These are phyloP conservation scores for Alternaria incomplexa DNA, from an alignment of 2,329 filamentous ascomycete genomes.

Conservation along the genomic window DNA sequence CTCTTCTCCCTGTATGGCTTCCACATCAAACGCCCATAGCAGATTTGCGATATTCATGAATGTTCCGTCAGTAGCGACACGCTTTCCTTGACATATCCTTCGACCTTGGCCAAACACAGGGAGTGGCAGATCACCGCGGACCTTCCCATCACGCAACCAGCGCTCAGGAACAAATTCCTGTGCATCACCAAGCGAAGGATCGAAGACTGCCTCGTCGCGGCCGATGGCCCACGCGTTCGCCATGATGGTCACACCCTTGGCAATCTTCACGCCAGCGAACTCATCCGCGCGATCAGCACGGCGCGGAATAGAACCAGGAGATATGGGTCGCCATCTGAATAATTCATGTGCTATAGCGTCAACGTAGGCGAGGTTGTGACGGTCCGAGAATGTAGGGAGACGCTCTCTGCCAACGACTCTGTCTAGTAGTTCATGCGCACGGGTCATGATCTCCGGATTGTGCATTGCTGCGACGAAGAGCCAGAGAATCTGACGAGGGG, in stretches of 20 bases:
- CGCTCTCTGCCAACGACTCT: conserved; percentile 8
- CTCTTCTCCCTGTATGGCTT: conserved; percentile 2
- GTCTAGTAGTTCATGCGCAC: conserved; percentile 9
- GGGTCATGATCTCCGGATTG: background rate
- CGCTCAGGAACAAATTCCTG: conserved; percentile 14
- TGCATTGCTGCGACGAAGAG: conserved; percentile 9
- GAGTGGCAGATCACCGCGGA: conserved; percentile 10
- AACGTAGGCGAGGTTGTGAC: conserved; percentile 6
- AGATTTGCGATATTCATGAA: conserved; percentile 11
- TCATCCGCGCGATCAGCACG: conserved; percentile 9
- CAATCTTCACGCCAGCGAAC: conserved; percentile 7
- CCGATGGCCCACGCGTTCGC: conserved; percentile 16
- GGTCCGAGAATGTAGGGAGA: conserved; percentile 9
- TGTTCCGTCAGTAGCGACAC: conserved; percentile 13
- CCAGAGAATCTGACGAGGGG: conserved; percentile 15
- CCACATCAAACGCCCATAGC: conserved; percentile 13
- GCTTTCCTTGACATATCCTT: conserved; percentile 16
- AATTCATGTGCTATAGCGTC: conserved; percentile 12
- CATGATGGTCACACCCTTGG: conserved; percentile 13
- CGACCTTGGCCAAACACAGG: conserved; percentile 15
- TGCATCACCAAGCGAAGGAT: background rate
- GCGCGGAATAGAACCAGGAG: conserved; percentile 13
- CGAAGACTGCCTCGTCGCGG: conserved; percentile 14
- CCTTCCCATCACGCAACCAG: conserved; percentile 10
- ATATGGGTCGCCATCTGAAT: conserved; percentile 14